Evolutionary conservation across 2,329 filamentous ascomycete genomes (phyloP).

Genomic region (Diplodia intermedia): DNA sequence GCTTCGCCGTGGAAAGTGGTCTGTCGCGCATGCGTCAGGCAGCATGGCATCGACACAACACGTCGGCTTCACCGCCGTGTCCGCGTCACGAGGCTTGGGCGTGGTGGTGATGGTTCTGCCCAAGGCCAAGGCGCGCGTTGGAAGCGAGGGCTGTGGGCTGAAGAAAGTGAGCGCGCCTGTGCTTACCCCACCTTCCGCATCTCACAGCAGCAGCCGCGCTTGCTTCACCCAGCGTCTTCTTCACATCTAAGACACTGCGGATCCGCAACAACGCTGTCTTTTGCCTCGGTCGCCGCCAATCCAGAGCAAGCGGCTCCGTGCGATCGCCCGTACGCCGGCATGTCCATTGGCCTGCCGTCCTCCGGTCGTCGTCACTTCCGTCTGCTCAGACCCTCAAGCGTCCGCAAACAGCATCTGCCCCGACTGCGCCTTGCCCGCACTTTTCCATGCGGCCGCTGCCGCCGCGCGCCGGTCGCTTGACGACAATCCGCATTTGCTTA

Average conservation of each 20-base stretch:
- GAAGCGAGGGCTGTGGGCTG: conserved; percentile 25
- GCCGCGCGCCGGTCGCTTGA: background rate
- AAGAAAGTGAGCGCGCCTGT: background rate
- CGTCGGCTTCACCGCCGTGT: conserved; percentile 16
- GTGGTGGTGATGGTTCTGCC: conserved; percentile 21
- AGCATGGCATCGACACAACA: conserved; percentile 15
- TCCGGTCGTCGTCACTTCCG: background rate
- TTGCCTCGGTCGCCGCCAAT: background rate
- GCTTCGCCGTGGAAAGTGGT: background rate
- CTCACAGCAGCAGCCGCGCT: background rate
- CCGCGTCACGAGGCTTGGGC: conserved; percentile 24
- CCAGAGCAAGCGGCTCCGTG: background rate
- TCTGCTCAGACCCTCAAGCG: background rate
- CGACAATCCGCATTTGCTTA: conserved; percentile 12
- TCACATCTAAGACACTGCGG: conserved; percentile 13
- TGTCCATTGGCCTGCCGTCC: background rate
- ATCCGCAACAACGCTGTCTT: conserved; percentile 1
- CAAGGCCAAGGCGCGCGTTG: conserved; percentile 9
- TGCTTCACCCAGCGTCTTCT: background rate
- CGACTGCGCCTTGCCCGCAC: conserved; percentile 8
- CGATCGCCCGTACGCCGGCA: background rate
- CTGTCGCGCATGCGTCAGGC: conserved; percentile 26
- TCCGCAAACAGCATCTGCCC: conserved; percentile 16
- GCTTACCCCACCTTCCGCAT: conserved; percentile 25
- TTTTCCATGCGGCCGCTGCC: conserved; percentile 3